phyloP scores from a whole-genome alignment of 441 rosid species.

The Brassica hybrid region DNA sequence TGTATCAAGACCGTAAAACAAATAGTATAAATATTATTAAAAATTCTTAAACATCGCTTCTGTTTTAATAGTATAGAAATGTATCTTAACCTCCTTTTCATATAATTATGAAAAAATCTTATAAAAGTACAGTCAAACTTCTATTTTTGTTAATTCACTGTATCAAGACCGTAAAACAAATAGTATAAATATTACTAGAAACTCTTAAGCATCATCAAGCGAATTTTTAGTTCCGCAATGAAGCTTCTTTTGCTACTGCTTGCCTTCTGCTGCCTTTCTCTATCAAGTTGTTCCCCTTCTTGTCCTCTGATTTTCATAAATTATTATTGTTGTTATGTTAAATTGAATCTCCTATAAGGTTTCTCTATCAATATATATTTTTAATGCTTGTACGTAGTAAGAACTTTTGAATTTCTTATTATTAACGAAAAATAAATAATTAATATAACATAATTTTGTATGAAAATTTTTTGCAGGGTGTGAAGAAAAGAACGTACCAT shows the following conservation, averaged over 20 bases:
- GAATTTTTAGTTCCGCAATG: constrained; percentile 28
- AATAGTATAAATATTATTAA: background rate
- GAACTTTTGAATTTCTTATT: background rate
- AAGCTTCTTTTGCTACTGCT: constrained; percentile 33
- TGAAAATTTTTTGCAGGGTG: constrained; percentile 24
- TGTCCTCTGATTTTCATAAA: background rate
- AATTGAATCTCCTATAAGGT: background rate
- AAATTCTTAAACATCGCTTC: constrained; percentile 7
- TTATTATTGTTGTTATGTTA: background rate
- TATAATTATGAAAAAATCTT: background rate
- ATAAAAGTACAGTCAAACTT: background rate
- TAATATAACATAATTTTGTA: background rate
- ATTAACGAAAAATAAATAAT: background rate
- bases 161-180: background rate
- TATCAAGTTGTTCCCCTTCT: constrained; percentile 33
- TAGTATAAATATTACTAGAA: background rate
- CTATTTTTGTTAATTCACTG: background rate
- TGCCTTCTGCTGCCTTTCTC: constrained; percentile 26
- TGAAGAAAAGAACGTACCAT: constrained; percentile 43
- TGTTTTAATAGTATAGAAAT: too few species aligned
- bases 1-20: background rate
- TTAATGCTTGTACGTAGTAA: background rate
- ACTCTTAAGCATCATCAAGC: constrained; percentile 16
- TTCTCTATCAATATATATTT: background rate
- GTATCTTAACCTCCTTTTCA: background rate